phyloP scores from a whole-genome alignment of 148 eudicot genomes.

The Persicaria tinctoria region DNA sequence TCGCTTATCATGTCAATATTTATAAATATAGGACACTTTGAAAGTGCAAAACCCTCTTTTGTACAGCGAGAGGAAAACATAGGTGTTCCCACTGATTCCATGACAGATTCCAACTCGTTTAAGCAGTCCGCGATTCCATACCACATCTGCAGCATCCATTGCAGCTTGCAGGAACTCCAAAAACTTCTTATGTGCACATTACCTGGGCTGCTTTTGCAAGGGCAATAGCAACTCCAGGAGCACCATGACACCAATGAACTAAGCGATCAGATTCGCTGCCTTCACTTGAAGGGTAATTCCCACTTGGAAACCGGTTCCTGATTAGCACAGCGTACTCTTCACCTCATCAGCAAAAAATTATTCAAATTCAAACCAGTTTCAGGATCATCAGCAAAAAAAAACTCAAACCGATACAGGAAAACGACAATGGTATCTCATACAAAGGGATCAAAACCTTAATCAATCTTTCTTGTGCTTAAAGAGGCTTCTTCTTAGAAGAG shows the following conservation, averaged over 20 bases:
- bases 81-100: conserved; percentile 56
- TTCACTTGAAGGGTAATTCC: conserved; percentile 37
- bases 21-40: no score
- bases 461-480: no score
- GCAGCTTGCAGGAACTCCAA: conserved; percentile 47
- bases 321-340: conserved; percentile 46
- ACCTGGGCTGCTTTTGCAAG: conserved; percentile 64
- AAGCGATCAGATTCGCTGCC: conserved; percentile 27
- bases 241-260: conserved; percentile 66
- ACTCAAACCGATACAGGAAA: no score
- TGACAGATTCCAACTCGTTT: conserved; percentile 61
- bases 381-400: no score
- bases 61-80: conserved; percentile 52
- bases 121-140: conserved; percentile 61
- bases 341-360: conserved; percentile 22
- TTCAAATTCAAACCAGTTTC: no score
- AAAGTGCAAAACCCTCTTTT: background rate
- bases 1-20: no score
- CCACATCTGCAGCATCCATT: conserved; percentile 44
- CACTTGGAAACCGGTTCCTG: conserved; percentile 31
- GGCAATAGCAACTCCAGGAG: conserved; percentile 52
- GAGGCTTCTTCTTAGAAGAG: no score
- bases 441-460: no score
- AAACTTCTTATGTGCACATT: background rate
- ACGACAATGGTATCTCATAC: no score